These are phyloP conservation scores for Fusarium sp. DNA, from an alignment of 2,329 filamentous ascomycete genomes.

Conservation along the genomic window DNA sequence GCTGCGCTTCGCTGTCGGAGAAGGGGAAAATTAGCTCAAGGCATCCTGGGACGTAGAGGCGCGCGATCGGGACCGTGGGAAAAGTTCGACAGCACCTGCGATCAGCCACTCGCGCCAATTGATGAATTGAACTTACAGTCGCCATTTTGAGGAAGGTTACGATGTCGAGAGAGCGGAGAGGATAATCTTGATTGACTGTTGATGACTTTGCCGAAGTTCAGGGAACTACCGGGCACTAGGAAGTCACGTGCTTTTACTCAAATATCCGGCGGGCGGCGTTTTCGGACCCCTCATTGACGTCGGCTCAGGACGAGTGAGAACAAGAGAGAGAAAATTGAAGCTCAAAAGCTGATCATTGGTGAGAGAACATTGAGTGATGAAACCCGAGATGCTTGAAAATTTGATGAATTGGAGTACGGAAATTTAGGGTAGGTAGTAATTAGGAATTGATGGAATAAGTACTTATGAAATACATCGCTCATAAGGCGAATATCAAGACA, in stretches of 20 bases:
- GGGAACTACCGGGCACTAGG: constrained; percentile 47
- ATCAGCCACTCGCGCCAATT: constrained; percentile 46
- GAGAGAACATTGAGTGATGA: neutral
- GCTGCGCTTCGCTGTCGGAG: constrained; percentile 88
- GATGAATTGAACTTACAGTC: constrained; percentile 67
- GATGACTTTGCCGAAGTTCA: constrained; percentile 60
- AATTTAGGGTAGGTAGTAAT: neutral
- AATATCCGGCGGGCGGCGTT: constrained; percentile 28
- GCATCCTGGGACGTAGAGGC: constrained; percentile 33
- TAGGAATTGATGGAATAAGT: neutral
- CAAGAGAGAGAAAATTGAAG: neutral
- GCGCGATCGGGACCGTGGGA: constrained; percentile 20
- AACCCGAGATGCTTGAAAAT: neutral
- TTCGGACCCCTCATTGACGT: constrained; percentile 42
- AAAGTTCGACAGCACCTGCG: constrained; percentile 29
- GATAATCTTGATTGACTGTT: constrained; percentile 60
- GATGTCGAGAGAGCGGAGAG: constrained; percentile 61
- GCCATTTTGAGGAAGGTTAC: constrained; percentile 71
- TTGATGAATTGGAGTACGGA: neutral
- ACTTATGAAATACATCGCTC: neutral
- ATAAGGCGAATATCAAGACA: neutral
- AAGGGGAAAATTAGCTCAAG: constrained; percentile 67
- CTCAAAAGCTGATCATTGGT: neutral
- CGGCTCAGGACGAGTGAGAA: neutral
- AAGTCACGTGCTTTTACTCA: constrained; percentile 49